These are phyloP conservation scores for Rhytidiadelphus loreus DNA, from an alignment of 225 moss, liverwort and hornwort species.

Conservation along the genomic window DNA sequence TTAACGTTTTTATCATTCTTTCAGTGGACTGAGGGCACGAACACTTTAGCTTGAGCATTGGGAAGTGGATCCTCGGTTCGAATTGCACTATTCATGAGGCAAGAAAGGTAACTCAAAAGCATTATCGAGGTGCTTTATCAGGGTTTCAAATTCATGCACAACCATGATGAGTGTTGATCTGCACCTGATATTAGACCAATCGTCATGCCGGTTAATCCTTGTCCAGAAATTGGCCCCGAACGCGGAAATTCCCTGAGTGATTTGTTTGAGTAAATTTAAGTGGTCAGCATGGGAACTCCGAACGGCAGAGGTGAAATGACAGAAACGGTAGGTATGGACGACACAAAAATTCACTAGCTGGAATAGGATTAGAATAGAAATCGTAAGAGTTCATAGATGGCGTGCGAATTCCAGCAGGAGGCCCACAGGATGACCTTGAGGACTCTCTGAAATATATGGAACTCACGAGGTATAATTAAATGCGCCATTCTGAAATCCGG, in stretches of 20 bases:
- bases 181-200: slow-evolving; percentile 20
- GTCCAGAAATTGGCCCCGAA: slow-evolving; percentile 1
- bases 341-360: background rate
- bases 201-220: background rate
- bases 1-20: background rate
- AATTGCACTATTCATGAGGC: background rate
- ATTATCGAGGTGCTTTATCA: background rate
- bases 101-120: background rate
- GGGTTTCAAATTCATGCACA: background rate
- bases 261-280: background rate
- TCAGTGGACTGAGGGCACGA: background rate
- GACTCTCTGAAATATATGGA: background rate
- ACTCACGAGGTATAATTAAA: slow-evolving; percentile 64
- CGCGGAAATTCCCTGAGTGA: slow-evolving; percentile 21
- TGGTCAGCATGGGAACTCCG: background rate
- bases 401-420: background rate
- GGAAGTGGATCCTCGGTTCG: background rate
- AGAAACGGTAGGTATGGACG: background rate
- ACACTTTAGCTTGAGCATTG: background rate
- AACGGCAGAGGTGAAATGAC: background rate
- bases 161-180: background rate
- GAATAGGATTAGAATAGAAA: background rate
- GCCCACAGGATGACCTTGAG: background rate
- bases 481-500: slow-evolving; percentile 46
- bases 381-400: background rate